Evolutionary conservation across 169 alveolate genomes (phyloP).

Genomic region (Eimeria acervulina): DNA sequence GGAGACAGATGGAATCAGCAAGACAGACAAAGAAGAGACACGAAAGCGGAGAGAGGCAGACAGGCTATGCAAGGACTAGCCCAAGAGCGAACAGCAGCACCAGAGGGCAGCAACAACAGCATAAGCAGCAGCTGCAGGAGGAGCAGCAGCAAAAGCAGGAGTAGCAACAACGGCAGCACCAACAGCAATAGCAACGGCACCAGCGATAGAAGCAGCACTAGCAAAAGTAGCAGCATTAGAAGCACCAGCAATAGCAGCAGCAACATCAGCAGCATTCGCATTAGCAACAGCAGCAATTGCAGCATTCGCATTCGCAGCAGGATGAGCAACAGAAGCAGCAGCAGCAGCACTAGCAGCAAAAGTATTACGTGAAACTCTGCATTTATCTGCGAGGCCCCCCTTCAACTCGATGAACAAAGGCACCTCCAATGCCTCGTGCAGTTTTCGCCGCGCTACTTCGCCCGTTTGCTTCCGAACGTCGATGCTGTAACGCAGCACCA

Average conservation of each 20-base stretch:
- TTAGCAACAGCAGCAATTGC: neutral
- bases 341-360: neutral
- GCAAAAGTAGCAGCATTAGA: neutral
- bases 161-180: neutral
- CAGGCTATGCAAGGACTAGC: neutral
- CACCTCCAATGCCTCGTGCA: slow-evolving; percentile 75
- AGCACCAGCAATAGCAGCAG: neutral
- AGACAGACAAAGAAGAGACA: neutral
- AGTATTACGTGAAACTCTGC: slow-evolving; percentile 40
- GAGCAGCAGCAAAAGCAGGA: neutral
- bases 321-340: neutral
- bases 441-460: slow-evolving; percentile 70
- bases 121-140: neutral
- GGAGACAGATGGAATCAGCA: no score
- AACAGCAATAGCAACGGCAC: neutral
- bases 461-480: slow-evolving; percentile 78
- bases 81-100: neutral
- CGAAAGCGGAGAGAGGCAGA: neutral
- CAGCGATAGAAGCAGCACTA: neutral
- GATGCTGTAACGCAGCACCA: slow-evolving; percentile 75
- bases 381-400: slow-evolving; percentile 65
- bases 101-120: neutral
- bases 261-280: neutral
- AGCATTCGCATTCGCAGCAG: neutral
- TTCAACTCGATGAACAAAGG: slow-evolving; percentile 55